These are phyloP conservation scores for Heracleum sosnowskyi DNA, from an alignment of 129 eudicot genomes.

Conservation along the genomic window DNA sequence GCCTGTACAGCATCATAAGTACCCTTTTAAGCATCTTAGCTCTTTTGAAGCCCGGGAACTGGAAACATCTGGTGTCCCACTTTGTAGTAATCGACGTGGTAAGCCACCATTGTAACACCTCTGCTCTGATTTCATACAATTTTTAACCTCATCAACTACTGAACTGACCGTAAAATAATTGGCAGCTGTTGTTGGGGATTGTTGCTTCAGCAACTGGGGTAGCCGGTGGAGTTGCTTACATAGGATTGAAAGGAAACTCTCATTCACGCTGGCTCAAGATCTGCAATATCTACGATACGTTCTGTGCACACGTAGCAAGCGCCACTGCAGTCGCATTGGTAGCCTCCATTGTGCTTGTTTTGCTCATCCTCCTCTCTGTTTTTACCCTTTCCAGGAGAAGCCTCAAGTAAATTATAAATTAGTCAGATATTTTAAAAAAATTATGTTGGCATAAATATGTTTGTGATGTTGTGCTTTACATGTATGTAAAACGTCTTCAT, in stretches of 20 bases:
- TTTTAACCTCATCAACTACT: not conserved
- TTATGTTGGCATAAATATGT: not conserved
- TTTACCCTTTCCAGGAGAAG: constrained; percentile 47
- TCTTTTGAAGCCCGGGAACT: constrained; percentile 32
- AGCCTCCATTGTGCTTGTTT: constrained; percentile 47
- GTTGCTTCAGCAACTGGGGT: constrained; percentile 69
- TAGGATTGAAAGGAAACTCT: constrained; percentile 65
- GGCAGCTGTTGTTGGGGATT: constrained; percentile 72
- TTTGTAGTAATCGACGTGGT: constrained; percentile 59
- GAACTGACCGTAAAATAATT: not conserved
- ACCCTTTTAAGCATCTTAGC: constrained; percentile 25
- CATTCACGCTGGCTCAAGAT: constrained; percentile 49
- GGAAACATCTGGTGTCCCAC: constrained; percentile 29
- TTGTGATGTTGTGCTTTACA: not conserved
- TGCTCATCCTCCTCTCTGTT: constrained; percentile 46
- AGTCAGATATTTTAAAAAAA: not conserved
- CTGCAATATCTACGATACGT: constrained; percentile 37
- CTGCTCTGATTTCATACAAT: not conserved
- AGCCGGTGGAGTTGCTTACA: constrained; percentile 63
- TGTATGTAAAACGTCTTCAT: not conserved
- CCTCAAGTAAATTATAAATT: constrained; percentile 19
- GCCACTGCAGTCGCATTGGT: constrained; percentile 37
- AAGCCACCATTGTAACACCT: constrained; percentile 16
- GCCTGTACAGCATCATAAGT: constrained; percentile 52
- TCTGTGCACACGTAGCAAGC: constrained; percentile 42